A percentile compares a stretch with the other conserved stretches of the same genome.
Evolutionary conservation across 179 eudicot species (phyloP).

Genomic region (Camellia oleifera): DNA sequence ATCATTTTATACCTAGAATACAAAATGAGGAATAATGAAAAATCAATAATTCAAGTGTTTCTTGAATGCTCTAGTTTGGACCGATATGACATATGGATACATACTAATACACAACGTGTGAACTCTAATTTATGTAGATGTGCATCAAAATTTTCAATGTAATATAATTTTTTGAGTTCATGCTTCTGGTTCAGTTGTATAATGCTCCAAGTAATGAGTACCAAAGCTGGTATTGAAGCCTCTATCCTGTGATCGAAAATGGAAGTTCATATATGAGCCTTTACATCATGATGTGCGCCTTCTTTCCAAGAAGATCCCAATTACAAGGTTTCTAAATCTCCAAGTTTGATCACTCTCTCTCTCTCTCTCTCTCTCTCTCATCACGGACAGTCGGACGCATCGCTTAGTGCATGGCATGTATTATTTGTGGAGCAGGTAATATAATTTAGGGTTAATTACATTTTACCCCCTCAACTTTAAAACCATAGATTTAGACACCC

Average conservation of each 20-base stretch:
- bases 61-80: not conserved
- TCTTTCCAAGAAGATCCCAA: conserved; percentile 84
- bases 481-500: not conserved
- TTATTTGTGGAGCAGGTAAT: not conserved
- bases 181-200: conserved; percentile 48
- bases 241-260: conserved; percentile 56
- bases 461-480: too few relatives aligned
- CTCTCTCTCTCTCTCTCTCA: conserved; percentile 9
- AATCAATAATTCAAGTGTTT: not conserved
- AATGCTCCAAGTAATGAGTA: conserved; percentile 73
- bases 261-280: conserved; percentile 82
- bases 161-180: conserved; percentile 7
- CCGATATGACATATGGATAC: not conserved
- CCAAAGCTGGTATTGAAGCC: conserved; percentile 84
- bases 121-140: not conserved
- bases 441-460: not conserved
- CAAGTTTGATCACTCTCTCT: conserved; percentile 47
- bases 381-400: not conserved
- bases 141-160: conserved; percentile 10
- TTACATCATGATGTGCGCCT: conserved; percentile 69
- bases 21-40: not conserved
- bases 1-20: not conserved
- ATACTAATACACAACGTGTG: not conserved
- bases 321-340: conserved; percentile 78
- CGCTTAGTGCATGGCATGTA: not conserved